Conservation (phyloP, 257 asterid species). For the Solanum clarkiae region DNA sequence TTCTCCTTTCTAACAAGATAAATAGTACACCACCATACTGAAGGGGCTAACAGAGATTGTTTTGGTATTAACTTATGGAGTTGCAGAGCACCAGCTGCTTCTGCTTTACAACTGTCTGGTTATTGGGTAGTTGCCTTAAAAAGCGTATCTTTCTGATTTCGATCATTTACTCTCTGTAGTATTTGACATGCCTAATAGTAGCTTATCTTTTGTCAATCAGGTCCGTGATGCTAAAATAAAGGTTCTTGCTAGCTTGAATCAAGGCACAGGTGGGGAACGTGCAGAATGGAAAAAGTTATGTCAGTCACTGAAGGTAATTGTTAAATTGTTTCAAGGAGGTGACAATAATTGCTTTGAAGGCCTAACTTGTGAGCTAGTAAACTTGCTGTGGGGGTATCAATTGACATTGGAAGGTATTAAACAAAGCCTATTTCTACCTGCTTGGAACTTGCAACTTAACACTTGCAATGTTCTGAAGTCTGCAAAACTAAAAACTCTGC, state of each 20-base stretch:
- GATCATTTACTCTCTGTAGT: not conserved
- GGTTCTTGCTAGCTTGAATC: constrained; percentile 67
- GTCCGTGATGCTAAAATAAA: constrained; percentile 84
- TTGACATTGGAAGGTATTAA: not conserved
- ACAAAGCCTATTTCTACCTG: not conserved
- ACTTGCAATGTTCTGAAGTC: not conserved
- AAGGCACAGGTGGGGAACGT: constrained; percentile 57
- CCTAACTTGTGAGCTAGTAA: not conserved
- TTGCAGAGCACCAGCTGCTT: not conserved
- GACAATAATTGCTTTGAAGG: not conserved
- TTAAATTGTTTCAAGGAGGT: not conserved
- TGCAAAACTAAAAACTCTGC: not conserved
- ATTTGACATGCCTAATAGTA: not conserved
- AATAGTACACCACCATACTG: not conserved
- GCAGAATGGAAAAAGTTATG: constrained; percentile 76
- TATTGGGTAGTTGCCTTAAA: not conserved
- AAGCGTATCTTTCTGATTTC: not conserved
- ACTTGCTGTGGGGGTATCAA: not conserved
- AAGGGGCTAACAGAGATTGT: not conserved
- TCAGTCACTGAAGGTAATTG: constrained; percentile 54
- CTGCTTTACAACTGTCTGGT: not conserved
- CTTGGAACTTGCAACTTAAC: not conserved
- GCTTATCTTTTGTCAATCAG: constrained; percentile 34
- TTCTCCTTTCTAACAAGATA: not conserved
- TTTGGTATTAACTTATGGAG: not conserved